Evolutionary conservation across 2,329 filamentous ascomycete genomes (phyloP).

Genomic region (Cladosporium sphaerospermum): DNA sequence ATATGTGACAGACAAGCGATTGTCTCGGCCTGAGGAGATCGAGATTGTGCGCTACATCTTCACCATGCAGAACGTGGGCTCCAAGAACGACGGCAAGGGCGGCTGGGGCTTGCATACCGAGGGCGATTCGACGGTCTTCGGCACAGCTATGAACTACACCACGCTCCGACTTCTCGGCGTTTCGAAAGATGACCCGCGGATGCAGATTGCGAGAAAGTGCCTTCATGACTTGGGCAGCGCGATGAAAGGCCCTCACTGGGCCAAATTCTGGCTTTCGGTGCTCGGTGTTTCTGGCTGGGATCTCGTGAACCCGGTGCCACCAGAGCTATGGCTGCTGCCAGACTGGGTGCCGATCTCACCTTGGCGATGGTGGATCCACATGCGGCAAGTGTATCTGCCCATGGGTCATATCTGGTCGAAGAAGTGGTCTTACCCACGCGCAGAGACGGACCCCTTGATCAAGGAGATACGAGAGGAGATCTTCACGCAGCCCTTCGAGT

Average conservation of each 20-base stretch:
- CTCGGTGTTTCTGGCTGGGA: conserved; percentile 83
- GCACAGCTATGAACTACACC: conserved; percentile 83
- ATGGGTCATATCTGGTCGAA: conserved; percentile 90
- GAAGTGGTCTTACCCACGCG: conserved; percentile 66
- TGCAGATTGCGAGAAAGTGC: conserved; percentile 76
- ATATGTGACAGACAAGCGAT: conserved; percentile 83
- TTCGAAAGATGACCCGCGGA: conserved; percentile 71
- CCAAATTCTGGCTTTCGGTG: conserved; percentile 90
- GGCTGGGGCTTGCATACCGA: conserved; percentile 97
- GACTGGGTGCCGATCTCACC: conserved; percentile 32
- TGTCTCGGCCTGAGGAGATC: conserved; percentile 70
- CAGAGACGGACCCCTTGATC: conserved; percentile 57
- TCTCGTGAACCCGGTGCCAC: conserved; percentile 86
- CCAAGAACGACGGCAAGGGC: conserved; percentile 64
- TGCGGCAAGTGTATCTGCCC: conserved; percentile 88
- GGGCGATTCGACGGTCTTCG: conserved; percentile 85
- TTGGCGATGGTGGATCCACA: conserved; percentile 64
- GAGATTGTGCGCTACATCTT: conserved; percentile 93
- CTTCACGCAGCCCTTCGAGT: conserved; percentile 73
- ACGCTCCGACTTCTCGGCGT: conserved; percentile 75
- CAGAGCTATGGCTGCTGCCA: conserved; percentile 69
- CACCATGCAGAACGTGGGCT: conserved; percentile 60
- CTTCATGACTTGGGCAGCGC: conserved; percentile 84
- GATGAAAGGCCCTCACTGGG: conserved; percentile 81
- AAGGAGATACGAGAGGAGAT: conserved; percentile 71